phyloP scores from a whole-genome alignment of 768 basidiomycete genomes.

The Kwoniella dendrophila region DNA sequence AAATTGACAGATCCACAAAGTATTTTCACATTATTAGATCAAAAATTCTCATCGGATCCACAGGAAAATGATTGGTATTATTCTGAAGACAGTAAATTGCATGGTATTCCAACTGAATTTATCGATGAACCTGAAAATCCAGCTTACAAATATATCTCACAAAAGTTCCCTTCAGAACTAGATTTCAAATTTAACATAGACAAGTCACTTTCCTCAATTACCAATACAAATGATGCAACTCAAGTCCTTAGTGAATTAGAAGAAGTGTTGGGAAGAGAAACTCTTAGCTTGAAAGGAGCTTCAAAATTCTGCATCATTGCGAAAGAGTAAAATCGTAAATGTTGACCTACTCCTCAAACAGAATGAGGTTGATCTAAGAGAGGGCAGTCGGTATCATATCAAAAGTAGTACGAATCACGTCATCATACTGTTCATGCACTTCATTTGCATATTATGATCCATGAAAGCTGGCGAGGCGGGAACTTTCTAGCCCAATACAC shows the following conservation, averaged over 20 bases:
- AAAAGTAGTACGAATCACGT: no score
- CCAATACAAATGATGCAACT: no score
- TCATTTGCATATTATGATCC: no score
- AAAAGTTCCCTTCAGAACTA: not conserved
- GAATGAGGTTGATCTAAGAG: no score
- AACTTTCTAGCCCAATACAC: no score
- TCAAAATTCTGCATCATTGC: not conserved
- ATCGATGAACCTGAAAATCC: not conserved
- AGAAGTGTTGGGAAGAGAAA: not conserved
- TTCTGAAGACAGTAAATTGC: not conserved
- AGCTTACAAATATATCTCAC: not conserved
- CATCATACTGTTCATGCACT: no score
- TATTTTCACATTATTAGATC: not conserved
- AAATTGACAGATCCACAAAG: not conserved
- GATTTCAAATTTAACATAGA: not conserved
- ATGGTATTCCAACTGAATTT: not conserved
- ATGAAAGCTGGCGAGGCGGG: no score
- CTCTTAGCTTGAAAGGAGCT: not conserved
- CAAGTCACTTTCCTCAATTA: no score
- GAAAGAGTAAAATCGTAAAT: not conserved
- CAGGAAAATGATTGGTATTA: not conserved
- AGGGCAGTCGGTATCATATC: no score
- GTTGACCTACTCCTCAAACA: no score
- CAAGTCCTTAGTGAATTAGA: no score
- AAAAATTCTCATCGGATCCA: not conserved